Conservation (phyloP, 129 eudicot genomes). For the Chrysanthemum makinoi region DNA sequence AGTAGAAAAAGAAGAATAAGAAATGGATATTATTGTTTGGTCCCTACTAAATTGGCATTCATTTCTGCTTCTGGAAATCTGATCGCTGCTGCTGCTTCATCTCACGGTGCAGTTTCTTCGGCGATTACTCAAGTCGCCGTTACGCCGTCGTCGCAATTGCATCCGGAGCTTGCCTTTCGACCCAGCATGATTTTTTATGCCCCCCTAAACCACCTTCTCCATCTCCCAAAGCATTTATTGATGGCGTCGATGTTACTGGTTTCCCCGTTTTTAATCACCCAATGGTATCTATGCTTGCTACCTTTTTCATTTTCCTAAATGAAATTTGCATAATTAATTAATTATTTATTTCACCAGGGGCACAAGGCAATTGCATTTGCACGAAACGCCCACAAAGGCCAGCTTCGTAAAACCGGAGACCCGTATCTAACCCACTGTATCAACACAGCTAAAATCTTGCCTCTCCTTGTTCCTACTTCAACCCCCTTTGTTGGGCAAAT, state of each 20-base stretch:
- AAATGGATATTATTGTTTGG: too few species aligned
- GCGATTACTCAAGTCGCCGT: conserved; percentile 93
- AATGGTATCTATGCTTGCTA: too few species aligned
- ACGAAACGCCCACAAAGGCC: conserved; percentile 85
- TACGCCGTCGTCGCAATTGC: conserved; percentile 91
- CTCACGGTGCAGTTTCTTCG: conserved; percentile 79
- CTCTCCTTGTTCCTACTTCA: conserved; percentile 69
- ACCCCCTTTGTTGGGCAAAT: conserved; percentile 43
- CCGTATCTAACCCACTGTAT: conserved; percentile 88
- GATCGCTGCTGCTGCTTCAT: conserved; percentile 62
- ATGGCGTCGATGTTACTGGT: conserved; percentile 92
- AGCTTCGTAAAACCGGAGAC: conserved; percentile 78
- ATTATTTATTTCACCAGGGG: conserved; percentile 40
- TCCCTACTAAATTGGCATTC: too few species aligned
- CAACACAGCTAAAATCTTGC: conserved; percentile 83
- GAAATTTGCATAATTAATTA: too few species aligned
- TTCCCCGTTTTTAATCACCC: conserved; percentile 70
- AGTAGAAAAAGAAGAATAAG: too few species aligned
- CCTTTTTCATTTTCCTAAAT: too few species aligned
- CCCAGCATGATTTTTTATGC: conserved; percentile 81
- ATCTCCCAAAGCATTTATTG: conserved; percentile 40
- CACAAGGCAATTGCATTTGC: conserved; percentile 93
- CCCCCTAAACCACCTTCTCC: conserved; percentile 1
- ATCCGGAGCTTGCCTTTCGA: conserved; percentile 91
- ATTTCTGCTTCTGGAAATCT: conserved; percentile 43